Evolutionary conservation across 176 grass and related monocot genomes (phyloP).

Genomic region (Saccharum officinarum): DNA sequence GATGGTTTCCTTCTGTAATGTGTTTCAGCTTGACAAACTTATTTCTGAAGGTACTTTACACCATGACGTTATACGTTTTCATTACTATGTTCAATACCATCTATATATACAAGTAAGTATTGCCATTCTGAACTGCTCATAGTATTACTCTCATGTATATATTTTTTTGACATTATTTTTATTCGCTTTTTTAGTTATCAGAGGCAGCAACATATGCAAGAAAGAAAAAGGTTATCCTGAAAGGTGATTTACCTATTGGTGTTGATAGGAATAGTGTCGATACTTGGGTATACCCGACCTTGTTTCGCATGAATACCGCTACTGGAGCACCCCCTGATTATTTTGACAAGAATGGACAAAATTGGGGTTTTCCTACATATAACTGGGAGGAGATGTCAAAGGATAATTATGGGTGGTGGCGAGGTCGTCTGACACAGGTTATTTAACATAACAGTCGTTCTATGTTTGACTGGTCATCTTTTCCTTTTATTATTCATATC

Average conservation of each 20-base stretch:
- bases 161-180: slow-evolving; percentile 15
- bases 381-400: slow-evolving; percentile 99
- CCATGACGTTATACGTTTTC: slow-evolving; percentile 84
- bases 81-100: slow-evolving; percentile 99
- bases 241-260: slow-evolving; percentile 99
- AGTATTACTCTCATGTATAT: background rate
- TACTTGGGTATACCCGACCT: slow-evolving; percentile 95
- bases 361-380: slow-evolving; percentile 99
- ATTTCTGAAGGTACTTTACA: slow-evolving; percentile 72
- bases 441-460: slow-evolving; percentile 16
- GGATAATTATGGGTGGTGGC: slow-evolving; percentile 99
- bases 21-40: slow-evolving; percentile 89
- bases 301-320: slow-evolving; percentile 98
- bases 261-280: slow-evolving; percentile 99
- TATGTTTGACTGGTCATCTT: slow-evolving; percentile 28
- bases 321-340: slow-evolving; percentile 98
- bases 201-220: slow-evolving; percentile 89
- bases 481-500: slow-evolving; percentile 32
- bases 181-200: slow-evolving; percentile 59
- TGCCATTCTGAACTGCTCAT: slow-evolving; percentile 14
- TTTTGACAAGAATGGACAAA: slow-evolving; percentile 99
- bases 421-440: slow-evolving; percentile 91
- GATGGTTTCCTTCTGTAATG: slow-evolving; percentile 25
- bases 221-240: slow-evolving; percentile 90
- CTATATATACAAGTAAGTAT: slow-evolving; percentile 95